Evolutionary conservation across 495 filamentous ascomycete species (phyloP), one percentile per base, ranked within the genome.

Genomic region (Bacidia gigantensis): DNA sequence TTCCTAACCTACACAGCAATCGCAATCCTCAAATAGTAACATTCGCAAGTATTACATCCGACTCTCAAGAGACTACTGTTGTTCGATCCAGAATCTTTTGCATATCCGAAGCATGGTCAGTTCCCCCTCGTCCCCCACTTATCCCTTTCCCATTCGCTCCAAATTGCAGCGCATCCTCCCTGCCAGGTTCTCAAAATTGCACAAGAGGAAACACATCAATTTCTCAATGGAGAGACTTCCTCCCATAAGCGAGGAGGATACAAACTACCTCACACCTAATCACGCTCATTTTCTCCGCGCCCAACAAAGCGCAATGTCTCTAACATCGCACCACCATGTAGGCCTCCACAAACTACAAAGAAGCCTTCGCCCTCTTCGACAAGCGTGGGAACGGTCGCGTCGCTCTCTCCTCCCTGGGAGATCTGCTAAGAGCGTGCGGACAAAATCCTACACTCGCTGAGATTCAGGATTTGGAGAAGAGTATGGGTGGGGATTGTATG

Each of bases 341-440:
- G 89, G 87, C 90, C 72, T 89, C 86, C 50, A 97, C 92, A 66
- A 97, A 98, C 81, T 98, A 97, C 86, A 96, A 96, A 76, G 92
- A 98, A 83, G 92, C 92, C 56, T 98, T 98, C 75, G 87, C 88
- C 47, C 87, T 98, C 63, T 98, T 96, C 76, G 92, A 98, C 74
- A 95, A 95, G 78, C 89, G 92, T 62, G 92, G 93, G 62, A 90
- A 83, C 63, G 87, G 87, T 57, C 89, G 86, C 54, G 92, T 97
- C 59, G 66, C 83, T 10, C 75, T 87, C 65, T 84, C 89, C 52
- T 84, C 81, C 50, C 79, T 98, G 17, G 92, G 92, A 26, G 93
- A 98, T 63, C 79, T 98, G 29, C 80, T 98, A 35, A 83, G 93
- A 61, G 92, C 92, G 9, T 98, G 92, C 64, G 92, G 92, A 1